phyloP scores from a whole-genome alignment of 2,329 filamentous ascomycete genomes.

The Cercospora zeina region DNA sequence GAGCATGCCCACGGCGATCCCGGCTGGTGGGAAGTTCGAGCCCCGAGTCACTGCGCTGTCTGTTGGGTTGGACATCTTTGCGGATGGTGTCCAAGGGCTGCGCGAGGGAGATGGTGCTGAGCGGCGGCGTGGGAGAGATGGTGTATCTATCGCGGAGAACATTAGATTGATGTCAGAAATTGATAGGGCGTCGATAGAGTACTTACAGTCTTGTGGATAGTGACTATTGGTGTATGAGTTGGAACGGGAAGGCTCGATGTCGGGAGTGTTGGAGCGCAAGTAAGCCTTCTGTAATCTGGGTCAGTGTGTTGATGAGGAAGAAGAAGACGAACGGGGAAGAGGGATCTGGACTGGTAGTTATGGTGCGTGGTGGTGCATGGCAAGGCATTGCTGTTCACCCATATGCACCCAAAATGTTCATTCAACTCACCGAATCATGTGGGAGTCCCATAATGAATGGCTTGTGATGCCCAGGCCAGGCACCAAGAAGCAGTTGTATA shows the following conservation, averaged over 20 bases:
- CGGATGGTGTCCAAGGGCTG: background rate
- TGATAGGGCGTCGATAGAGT: background rate
- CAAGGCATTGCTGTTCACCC: background rate
- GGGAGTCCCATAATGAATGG: background rate
- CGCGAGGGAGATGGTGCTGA: too few species aligned
- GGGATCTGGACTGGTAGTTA: background rate
- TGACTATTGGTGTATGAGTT: background rate
- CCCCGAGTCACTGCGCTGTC: background rate
- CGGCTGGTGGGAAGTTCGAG: conserved; percentile 7
- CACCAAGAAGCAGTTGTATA: background rate
- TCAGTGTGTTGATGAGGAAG: background rate
- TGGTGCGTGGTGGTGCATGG: background rate
- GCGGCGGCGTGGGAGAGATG: background rate
- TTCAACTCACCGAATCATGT: background rate
- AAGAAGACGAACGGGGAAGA: background rate
- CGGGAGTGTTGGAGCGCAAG: background rate
- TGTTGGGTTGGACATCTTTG: background rate
- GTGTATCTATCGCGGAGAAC: background rate
- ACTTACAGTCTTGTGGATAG: background rate
- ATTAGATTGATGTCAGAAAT: background rate
- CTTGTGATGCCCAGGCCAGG: background rate
- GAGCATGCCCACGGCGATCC: conserved; percentile 8
- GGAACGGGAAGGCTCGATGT: background rate
- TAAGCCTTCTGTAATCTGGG: background rate
- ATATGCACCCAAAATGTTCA: background rate